Evolutionary conservation across 2,329 filamentous ascomycete species (phyloP), one percentile per base, ranked within the genome.

Genomic region (Microsporum ferrugineum): DNA sequence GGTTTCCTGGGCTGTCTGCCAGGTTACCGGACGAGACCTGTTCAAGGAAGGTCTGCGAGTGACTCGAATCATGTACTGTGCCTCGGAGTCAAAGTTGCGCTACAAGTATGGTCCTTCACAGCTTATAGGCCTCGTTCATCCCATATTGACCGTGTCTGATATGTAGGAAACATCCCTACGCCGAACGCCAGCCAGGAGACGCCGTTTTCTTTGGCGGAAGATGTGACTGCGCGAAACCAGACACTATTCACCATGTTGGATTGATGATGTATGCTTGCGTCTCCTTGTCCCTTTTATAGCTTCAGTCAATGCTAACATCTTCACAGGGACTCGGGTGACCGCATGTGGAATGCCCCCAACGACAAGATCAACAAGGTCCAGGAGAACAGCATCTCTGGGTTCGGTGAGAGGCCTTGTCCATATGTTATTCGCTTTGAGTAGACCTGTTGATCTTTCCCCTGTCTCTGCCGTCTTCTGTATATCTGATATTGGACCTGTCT

Each of bases 291-390:
- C 2, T 27, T 55, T 7, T 56, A 12, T 29, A 7, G 5, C 14
- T 33, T 34, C n/a, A 38, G 29, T 4, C 8, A 3, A 5, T 17
- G 33, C 56, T 58, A 41, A 58, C 14, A 6, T 58, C 6, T 43
- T 31, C 34, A 29, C 38, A 69, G 65, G 61, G 66, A 68, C 62
- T 65, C 64, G 3, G 66, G 66, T 5, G 66, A 68, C 61, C 66
- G 66, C 4, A 66, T 69, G 65, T 69, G 66, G 67, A 69, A 68
- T 63, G 66, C 66, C 33, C 68, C 68, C 10, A 69, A 69, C 56
- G 67, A 68, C 47, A n/a, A 53, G 5, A 63, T 69, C 17, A 69
- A 69, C 51, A 59, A 63, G 51, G 67, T 69, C 2, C 62, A 67
- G 58, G 65, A 67, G 60, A 66, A 65, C n/a, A 66, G 63, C 31